A percentile compares a stretch with the other conserved stretches of the same genome.
Evolutionary conservation across 129 eudicot genomes (phyloP).

Genomic region (Sambucus nigra): DNA sequence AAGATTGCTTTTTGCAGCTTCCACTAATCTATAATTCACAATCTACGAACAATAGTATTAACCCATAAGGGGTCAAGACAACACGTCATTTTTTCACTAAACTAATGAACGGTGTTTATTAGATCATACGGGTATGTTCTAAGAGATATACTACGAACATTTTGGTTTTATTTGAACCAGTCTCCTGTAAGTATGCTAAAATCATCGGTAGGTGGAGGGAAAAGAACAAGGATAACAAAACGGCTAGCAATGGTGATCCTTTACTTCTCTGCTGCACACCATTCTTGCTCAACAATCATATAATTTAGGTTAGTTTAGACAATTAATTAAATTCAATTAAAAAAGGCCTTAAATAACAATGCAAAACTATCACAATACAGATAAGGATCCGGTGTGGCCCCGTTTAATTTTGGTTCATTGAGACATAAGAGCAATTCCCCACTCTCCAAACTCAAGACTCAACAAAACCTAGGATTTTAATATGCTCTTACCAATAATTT

Average conservation of each 20-base stretch:
- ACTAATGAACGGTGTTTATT: background rate
- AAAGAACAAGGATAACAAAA: constrained; percentile 56
- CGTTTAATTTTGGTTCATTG: background rate
- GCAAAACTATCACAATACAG: background rate
- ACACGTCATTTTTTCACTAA: no score
- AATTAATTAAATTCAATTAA: background rate
- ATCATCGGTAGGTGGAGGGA: constrained; percentile 51
- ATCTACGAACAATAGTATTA: no score
- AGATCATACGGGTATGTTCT: background rate
- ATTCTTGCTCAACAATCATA: constrained; percentile 31
- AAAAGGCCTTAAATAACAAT: background rate
- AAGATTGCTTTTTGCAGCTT: no score
- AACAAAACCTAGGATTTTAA: no score
- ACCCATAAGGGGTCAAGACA: no score
- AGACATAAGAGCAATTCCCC: no score
- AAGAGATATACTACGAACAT: constrained; percentile 14
- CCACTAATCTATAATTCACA: background rate
- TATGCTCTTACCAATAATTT: no score
- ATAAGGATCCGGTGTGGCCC: background rate
- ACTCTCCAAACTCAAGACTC: no score
- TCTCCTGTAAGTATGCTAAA: constrained; percentile 50
- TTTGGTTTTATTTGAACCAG: constrained; percentile 67
- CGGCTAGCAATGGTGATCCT: constrained; percentile 59
- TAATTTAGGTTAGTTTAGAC: no score
- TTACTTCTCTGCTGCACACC: constrained; percentile 62